Conservation (phyloP, 2,329 filamentous ascomycete genomes). For the Exophiala sideris region DNA sequence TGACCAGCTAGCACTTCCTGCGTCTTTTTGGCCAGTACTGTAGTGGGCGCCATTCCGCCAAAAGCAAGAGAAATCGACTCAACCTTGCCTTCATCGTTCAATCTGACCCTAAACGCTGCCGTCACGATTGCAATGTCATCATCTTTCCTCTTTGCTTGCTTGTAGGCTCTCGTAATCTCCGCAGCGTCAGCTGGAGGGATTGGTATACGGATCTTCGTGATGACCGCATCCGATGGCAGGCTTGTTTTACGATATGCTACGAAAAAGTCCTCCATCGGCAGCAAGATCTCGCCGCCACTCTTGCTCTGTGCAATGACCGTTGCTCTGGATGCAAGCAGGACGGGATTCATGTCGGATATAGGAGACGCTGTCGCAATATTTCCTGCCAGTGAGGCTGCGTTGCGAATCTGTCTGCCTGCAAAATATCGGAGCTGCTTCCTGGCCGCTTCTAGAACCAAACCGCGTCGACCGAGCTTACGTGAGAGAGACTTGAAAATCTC, state of each 20-base stretch:
- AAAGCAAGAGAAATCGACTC: constrained; percentile 78
- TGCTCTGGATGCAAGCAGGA: constrained; percentile 83
- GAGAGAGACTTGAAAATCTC: constrained; percentile 75
- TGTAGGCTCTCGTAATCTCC: constrained; percentile 86
- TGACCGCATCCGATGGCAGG: constrained; percentile 74
- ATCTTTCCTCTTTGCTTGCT: constrained; percentile 94
- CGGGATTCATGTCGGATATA: constrained; percentile 93
- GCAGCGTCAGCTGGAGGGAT: constrained; percentile 63
- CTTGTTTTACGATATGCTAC: constrained; percentile 85
- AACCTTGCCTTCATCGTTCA: constrained; percentile 68
- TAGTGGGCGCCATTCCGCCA: constrained; percentile 91
- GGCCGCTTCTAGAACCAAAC: constrained; percentile 85
- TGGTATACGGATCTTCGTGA: constrained; percentile 80
- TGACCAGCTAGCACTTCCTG: constrained; percentile 72
- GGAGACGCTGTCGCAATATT: constrained; percentile 93
- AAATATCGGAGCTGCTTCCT: constrained; percentile 94
- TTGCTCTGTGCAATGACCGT: constrained; percentile 75
- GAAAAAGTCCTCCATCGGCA: constrained; percentile 85
- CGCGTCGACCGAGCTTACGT: constrained; percentile 63
- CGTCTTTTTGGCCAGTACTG: constrained; percentile 78
- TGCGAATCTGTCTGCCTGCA: constrained; percentile 90
- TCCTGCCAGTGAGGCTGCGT: constrained; percentile 93
- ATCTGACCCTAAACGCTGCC: constrained; percentile 70
- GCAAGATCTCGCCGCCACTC: constrained; percentile 66
- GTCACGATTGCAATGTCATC: constrained; percentile 99